These are phyloP conservation scores for Carex scoparia DNA, from an alignment of 176 grass and related monocot genomes.

Conservation along the genomic window DNA sequence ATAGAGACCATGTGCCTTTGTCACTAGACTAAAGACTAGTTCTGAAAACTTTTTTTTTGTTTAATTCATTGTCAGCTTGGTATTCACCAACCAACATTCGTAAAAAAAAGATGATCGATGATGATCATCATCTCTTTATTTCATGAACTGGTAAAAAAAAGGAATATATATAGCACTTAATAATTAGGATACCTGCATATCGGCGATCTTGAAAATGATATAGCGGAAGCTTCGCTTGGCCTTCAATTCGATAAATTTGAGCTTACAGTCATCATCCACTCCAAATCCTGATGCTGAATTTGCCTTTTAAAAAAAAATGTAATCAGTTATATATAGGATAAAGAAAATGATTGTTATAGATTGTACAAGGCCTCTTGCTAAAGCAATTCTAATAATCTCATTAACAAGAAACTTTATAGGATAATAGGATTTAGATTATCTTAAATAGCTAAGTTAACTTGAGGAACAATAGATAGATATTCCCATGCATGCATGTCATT, in stretches of 20 bases:
- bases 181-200: slow-evolving; percentile 43
- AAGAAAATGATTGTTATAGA: neutral
- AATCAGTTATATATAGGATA: neutral
- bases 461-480: neutral
- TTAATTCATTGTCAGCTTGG: too few relatives aligned
- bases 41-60: too few relatives aligned
- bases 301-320: slow-evolving; percentile 31
- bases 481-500: neutral
- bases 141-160: neutral
- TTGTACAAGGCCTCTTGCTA: neutral
- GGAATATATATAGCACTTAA: neutral
- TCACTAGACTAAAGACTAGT: too few relatives aligned
- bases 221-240: slow-evolving; percentile 53
- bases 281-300: slow-evolving; percentile 62
- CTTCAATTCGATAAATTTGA: slow-evolving; percentile 64
- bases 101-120: too few relatives aligned
- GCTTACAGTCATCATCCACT: slow-evolving; percentile 66
- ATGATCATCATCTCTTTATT: neutral
- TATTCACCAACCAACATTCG: too few relatives aligned
- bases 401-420: neutral
- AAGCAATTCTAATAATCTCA: neutral
- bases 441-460: neutral
- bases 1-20: too few relatives aligned
- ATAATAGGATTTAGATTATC: neutral
- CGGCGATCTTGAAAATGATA: slow-evolving; percentile 71